Percentiles rank a stretch among this genome's conserved stretches.
phyloP scores from a whole-genome alignment of 2,329 filamentous ascomycete genomes.

The Fonsecaea pugnacius region DNA sequence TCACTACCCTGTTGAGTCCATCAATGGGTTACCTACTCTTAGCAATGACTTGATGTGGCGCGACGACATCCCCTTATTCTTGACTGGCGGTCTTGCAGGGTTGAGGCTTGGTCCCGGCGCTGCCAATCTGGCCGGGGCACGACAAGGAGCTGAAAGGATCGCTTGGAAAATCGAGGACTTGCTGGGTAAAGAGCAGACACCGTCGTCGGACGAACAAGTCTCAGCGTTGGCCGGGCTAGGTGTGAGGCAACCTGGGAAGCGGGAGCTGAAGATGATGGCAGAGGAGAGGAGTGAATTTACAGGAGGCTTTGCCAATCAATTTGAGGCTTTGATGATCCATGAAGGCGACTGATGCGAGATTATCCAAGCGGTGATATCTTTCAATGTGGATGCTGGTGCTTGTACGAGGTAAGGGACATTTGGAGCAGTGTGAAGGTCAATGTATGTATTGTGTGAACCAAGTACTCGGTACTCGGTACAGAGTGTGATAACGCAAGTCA shows the following conservation, averaged over 20 bases:
- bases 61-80: constrained; percentile 72
- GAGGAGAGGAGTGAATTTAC: constrained; percentile 30
- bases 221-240: not conserved
- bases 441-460: too few species aligned
- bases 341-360: not conserved
- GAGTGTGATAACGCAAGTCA: too few species aligned
- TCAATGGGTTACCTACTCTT: constrained; percentile 72
- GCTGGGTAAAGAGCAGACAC: constrained; percentile 43
- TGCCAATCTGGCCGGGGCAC: constrained; percentile 73
- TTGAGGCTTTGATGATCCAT: constrained; percentile 23
- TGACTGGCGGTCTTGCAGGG: constrained; percentile 69
- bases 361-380: not conserved
- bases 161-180: constrained; percentile 71
- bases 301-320: constrained; percentile 33
- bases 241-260: not conserved
- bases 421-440: not conserved
- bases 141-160: constrained; percentile 73
- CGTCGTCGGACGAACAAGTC: not conserved
- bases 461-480: not conserved
- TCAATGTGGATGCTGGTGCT: not conserved
- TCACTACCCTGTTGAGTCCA: constrained; percentile 64
- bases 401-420: not conserved
- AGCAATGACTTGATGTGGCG: constrained; percentile 78
- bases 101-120: constrained; percentile 73
- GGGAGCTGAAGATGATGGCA: not conserved